These are phyloP conservation scores for Talaromyces wortmannii DNA, from an alignment of 495 filamentous ascomycete genomes.

Conservation along the genomic window DNA sequence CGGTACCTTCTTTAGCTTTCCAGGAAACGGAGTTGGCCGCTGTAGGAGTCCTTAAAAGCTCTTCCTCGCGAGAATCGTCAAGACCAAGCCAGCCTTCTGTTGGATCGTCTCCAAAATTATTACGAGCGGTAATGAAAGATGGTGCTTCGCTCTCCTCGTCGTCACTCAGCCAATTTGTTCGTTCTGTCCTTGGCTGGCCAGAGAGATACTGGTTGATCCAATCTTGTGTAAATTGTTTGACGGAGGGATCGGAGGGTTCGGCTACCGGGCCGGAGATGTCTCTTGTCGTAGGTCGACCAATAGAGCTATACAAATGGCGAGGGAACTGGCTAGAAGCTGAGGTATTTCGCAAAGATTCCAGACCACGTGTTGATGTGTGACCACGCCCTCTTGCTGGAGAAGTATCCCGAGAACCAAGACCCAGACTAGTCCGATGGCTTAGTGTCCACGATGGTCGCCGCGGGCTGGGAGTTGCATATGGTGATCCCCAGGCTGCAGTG, in stretches of 20 bases:
- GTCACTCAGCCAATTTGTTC: slow-evolving; percentile 70
- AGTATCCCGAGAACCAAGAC: slow-evolving; percentile 25
- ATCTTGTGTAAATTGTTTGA: slow-evolving; percentile 62
- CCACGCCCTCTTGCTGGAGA: slow-evolving; percentile 18
- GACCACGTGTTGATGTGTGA: slow-evolving; percentile 12
- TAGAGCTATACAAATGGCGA: slow-evolving; percentile 11
- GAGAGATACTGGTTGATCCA: slow-evolving; percentile 72
- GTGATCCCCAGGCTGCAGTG: slow-evolving; percentile 68
- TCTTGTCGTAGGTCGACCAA: slow-evolving; percentile 14
- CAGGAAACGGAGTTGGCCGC: slow-evolving; percentile 17
- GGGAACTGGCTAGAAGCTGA: slow-evolving; percentile 5
- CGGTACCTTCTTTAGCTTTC: slow-evolving; percentile 5
- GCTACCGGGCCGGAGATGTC: slow-evolving; percentile 24
- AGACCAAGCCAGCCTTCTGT: slow-evolving; percentile 40
- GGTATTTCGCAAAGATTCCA: slow-evolving; percentile 1
- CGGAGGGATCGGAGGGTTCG: slow-evolving; percentile 35
- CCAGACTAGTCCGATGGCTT: slow-evolving; percentile 32
- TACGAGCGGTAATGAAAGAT: slow-evolving; percentile 36
- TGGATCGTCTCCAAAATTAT: slow-evolving; percentile 35
- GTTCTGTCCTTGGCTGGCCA: slow-evolving; percentile 52
- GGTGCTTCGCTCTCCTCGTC: slow-evolving; percentile 51
- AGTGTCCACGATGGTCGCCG: slow-evolving; percentile 35
- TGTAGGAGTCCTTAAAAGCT: slow-evolving; percentile 36
- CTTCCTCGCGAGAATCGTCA: slow-evolving; percentile 29
- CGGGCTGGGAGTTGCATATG: slow-evolving; percentile 55